Base-by-base conservation (phyloP, 1,284 basidiomycete species). In the Rhodotorula mucilaginosa region DNA sequence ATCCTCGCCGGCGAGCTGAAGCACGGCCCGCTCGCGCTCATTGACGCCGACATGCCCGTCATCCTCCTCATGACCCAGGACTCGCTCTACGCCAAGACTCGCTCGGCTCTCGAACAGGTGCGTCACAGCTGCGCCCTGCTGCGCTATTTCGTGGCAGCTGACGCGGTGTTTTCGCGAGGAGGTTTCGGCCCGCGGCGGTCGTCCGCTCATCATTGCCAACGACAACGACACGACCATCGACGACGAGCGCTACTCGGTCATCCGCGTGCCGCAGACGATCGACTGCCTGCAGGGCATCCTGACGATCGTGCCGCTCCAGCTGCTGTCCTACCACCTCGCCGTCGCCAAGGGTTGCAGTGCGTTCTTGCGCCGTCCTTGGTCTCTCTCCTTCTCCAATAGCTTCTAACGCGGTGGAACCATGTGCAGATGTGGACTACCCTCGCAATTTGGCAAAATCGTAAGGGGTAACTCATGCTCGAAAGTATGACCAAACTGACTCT, bases 61-160 rank as follows among this genome's bases (percentile, higher is more conserved):
- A 94, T 97, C 84, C 92, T 99, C 84, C 88, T 99, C 85, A 98
- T 98, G 95, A 99, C 97, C 59, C 91, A 93, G 79, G 97, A 99
- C 84, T 96, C 93, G 69, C 85, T 98, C 62, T 99, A 98, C 84
- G 93, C 96, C 80, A 99, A 99, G 86, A 95, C 97, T 64, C 93
- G 97, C 81, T 46, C 56, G 13, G 56, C 56, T 19, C 57, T 58
- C 46, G 60, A 49, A 31, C 56, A 58, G 29, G 48, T 64, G 26
- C 64, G 60, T 26, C 58, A 60, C n/a, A 92, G 90, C 34, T 8
- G 34, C 34, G 34, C 23, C 2, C 13, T 16, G 54, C 18, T 5
- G 54, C 54, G 5, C n/a, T 3, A 16, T 6, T n/a, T 18, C 26
- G 7, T 26, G 26, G n/a, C 13, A 16, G 54, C 26, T 56, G 54